These are phyloP conservation scores for Musa schizocarpa DNA, from an alignment of 176 grass and related monocot genomes.

Conservation along the genomic window DNA sequence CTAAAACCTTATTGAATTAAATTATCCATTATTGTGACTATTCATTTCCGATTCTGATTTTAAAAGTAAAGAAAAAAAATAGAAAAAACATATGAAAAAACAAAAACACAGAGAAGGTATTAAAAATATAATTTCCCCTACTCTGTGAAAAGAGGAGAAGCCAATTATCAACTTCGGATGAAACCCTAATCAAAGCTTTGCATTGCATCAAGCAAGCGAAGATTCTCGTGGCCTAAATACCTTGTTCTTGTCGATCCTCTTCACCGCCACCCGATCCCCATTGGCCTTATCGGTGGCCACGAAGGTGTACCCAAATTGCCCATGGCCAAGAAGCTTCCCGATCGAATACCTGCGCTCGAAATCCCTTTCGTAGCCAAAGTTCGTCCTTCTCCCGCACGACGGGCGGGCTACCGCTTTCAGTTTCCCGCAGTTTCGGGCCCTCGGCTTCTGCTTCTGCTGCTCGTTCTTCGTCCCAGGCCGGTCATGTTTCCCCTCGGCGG, in stretches of 20 bases:
- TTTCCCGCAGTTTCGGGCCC: not conserved
- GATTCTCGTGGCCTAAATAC: conserved; percentile 16
- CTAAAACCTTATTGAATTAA: not conserved
- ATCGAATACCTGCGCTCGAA: conserved; percentile 57
- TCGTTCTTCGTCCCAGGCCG: not conserved
- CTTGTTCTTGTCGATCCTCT: conserved; percentile 93
- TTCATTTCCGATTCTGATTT: not conserved
- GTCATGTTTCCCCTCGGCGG: not conserved
- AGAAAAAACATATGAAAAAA: not conserved
- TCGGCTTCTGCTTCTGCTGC: conserved; percentile 8
- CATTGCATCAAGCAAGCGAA: not conserved
- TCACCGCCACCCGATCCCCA: conserved; percentile 62
- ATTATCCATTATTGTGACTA: not conserved
- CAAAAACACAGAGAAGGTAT: not conserved
- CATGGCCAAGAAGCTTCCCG: conserved; percentile 73
- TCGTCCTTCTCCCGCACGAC: conserved; percentile 66
- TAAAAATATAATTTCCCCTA: not conserved
- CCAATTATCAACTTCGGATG: not conserved
- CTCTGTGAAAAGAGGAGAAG: not conserved
- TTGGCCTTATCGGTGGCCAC: conserved; percentile 56
- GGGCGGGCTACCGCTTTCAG: conserved; percentile 9
- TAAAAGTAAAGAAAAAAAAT: not conserved
- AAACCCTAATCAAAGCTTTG: not conserved
- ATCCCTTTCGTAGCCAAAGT: conserved; percentile 83
- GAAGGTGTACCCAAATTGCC: conserved; percentile 78